phyloP scores from a whole-genome alignment of 441 rosid species.

The Mallotus japonicus region DNA sequence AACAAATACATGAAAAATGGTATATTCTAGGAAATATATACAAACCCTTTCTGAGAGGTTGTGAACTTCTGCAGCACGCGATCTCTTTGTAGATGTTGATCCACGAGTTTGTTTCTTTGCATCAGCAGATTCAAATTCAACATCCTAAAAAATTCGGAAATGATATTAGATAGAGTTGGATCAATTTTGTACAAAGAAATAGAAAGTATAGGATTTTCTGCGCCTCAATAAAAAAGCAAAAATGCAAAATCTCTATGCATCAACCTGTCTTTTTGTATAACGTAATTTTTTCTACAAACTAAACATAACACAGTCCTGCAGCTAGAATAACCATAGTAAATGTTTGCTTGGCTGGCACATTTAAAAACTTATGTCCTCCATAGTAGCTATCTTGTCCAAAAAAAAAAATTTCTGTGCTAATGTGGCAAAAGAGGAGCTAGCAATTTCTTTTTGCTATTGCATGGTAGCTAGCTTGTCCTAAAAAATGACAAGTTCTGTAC shows the following conservation, averaged over 20 bases:
- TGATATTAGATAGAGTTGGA: not conserved
- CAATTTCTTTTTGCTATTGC: too few relatives aligned
- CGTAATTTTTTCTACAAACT: constrained; percentile 3
- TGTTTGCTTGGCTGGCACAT: not conserved
- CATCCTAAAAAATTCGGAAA: constrained; percentile 36
- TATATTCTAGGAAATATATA: not conserved
- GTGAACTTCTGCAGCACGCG: constrained; percentile 96
- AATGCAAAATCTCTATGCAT: not conserved
- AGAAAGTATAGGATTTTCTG: not conserved
- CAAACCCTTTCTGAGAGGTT: constrained; percentile 92
- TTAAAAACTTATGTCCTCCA: too few relatives aligned
- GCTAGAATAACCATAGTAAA: not conserved
- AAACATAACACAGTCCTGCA: not conserved
- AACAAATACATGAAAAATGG: constrained; percentile 2
- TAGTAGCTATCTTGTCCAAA: too few relatives aligned
- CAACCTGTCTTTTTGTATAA: not conserved
- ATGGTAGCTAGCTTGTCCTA: too few relatives aligned
- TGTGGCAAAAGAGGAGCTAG: too few relatives aligned
- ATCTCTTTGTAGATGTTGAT: constrained; percentile 66
- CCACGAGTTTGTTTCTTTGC: constrained; percentile 55
- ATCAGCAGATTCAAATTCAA: constrained; percentile 53
- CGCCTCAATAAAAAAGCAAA: too few relatives aligned
- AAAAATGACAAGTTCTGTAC: too few relatives aligned
- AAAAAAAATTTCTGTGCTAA: too few relatives aligned
- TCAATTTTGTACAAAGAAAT: not conserved